These are phyloP conservation scores for Chlorociboria aeruginascens DNA, from an alignment of 495 filamentous ascomycete species.

Conservation along the genomic window DNA sequence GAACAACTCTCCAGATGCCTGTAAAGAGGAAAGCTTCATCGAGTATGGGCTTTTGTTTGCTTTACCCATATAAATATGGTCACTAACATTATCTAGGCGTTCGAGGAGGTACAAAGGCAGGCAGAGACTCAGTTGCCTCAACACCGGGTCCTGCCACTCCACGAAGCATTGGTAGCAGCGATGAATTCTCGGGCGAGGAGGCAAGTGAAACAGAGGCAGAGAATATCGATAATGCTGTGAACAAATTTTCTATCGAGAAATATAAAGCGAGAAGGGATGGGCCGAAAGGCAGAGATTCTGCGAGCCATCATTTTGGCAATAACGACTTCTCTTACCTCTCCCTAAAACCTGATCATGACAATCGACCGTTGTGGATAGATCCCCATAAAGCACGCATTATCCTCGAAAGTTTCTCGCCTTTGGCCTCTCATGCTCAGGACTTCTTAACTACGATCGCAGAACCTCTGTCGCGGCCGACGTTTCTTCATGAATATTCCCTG, in stretches of 20 bases:
- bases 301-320: conserved; percentile 34
- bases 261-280: conserved; percentile 19
- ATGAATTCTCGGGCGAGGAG: conserved; percentile 53
- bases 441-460: conserved; percentile 95
- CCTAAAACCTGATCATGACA: conserved; percentile 79
- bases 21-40: conserved; percentile 67
- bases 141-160: conserved; percentile 57
- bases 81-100: conserved; percentile 31
- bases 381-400: conserved; percentile 73
- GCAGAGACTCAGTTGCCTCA: conserved; percentile 49
- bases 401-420: conserved; percentile 86
- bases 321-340: conserved; percentile 67
- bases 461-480: conserved; percentile 74
- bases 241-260: conserved; percentile 51
- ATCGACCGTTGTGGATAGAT: conserved; percentile 88
- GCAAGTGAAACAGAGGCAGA: conserved; percentile 37
- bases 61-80: conserved; percentile 22
- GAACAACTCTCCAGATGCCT: conserved; percentile 41
- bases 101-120: conserved; percentile 38
- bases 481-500: conserved; percentile 86
- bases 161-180: conserved; percentile 52
- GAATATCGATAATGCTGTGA: conserved; percentile 35
- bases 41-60: conserved; percentile 25
- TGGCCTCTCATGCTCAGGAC: conserved; percentile 76
- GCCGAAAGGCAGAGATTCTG: conserved; percentile 26